A percentile compares a stretch with the other conserved stretches of the same genome.
phyloP scores from a whole-genome alignment of 768 basidiomycete species.

The Suillus subluteus region DNA sequence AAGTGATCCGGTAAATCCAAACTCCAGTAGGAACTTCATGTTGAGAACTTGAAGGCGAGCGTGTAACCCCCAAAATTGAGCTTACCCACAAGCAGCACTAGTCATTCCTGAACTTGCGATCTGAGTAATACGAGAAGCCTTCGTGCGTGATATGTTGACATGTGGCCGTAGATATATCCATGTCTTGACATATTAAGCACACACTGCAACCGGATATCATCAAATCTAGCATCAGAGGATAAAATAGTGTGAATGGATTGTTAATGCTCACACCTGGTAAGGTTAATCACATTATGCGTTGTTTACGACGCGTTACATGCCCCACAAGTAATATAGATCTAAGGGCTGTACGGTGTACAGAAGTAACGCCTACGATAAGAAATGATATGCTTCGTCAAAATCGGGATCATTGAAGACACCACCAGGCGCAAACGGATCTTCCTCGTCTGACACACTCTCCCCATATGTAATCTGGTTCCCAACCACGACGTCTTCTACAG shows the following conservation, averaged over 20 bases:
- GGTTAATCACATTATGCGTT: not conserved
- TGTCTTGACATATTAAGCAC: not conserved
- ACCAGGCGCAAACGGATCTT: conserved; percentile 34
- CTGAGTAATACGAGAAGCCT: not conserved
- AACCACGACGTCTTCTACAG: conserved; percentile 25
- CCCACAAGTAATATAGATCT: not conserved
- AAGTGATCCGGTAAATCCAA: not conserved
- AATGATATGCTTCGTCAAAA: conserved; percentile 35
- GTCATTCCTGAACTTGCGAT: not conserved
- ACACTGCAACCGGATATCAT: not conserved
- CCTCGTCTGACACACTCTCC: conserved; percentile 21
- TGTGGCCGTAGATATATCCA: not conserved
- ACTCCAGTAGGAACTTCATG: not conserved
- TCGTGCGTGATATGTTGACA: not conserved
- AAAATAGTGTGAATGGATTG: not conserved
- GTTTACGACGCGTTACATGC: not conserved
- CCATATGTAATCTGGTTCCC: conserved; percentile 26
- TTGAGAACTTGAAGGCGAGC: not conserved
- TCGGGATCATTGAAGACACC: conserved; percentile 41
- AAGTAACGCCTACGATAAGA: not conserved
- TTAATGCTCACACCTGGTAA: not conserved
- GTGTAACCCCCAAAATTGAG: not conserved
- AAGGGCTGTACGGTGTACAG: not conserved
- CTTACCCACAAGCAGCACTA: not conserved
- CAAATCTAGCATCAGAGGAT: not conserved